Base-by-base conservation (phyloP, 768 basidiomycete genomes). In the Pulveroboletus sp. region DNA sequence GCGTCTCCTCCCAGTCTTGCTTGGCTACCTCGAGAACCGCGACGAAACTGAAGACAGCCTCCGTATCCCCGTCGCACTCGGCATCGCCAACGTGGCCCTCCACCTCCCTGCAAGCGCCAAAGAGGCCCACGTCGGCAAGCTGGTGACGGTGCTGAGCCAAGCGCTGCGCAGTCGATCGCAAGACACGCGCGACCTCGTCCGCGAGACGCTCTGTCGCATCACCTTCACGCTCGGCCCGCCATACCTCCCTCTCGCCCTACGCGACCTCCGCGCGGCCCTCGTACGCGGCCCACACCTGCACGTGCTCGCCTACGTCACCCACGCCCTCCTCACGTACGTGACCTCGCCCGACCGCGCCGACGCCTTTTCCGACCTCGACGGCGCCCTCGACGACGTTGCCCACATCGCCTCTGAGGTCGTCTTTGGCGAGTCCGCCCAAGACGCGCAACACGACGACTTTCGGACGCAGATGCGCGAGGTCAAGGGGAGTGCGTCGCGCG, bases 381-480 rank as follows among this genome's bases (percentile, higher is more conserved):
- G 77, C 14, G 85, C 85, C 54, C 84, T 93, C 17, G 79, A 80
- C 38, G 87, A 92, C 56, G 75, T 94, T 8, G 85, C 89, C 0
- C 80, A 87, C 60, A 71, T 97, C 47, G 85, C 88, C 14, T 83
- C 85, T 1, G 93, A 91, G 61, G 95, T 97, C 43, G 80, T 97
- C 44, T 97, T 97, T 57, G 95, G 95, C 23, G 84, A 94, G 63
- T 94, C 94, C 1, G 90, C 88, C 13, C 90, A 89, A 66, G 91
- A 97, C 59, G 84, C 89, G 0, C 81, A 84, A 49, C 75, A 85
- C 4, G 92, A 94, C 57, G 94, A 86, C 21, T 97, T 95, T 81
- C 91, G 85, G 71, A 94, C 93, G 16, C 94, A 90, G 68, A 89
- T 93, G 82, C 80, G 88, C 19, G 95, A 99, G 71, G 95, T 94